phyloP scores from a whole-genome alignment of 2,329 filamentous ascomycete genomes.

The Penicillium sp. region DNA sequence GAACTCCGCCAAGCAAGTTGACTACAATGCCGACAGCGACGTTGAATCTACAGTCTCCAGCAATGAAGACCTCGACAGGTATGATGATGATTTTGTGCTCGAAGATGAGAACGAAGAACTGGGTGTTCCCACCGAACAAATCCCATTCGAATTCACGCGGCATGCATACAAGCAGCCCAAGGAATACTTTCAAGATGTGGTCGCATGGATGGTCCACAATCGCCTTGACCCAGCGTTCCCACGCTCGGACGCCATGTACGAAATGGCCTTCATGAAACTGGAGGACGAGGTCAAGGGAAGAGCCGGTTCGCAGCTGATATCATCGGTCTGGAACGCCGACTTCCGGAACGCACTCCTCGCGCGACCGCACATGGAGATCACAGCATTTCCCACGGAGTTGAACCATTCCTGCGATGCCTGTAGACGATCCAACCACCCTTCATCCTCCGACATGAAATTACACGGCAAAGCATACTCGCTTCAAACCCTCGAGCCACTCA shows the following conservation, averaged over 20 bases:
- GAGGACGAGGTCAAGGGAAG: conserved; percentile 64
- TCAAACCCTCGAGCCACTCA: conserved; percentile 59
- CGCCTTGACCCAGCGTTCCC: conserved; percentile 67
- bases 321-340: conserved; percentile 61
- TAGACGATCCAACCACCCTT: conserved; percentile 62
- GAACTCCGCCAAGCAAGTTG: conserved; percentile 3
- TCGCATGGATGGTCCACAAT: conserved; percentile 78
- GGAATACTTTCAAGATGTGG: conserved; percentile 65
- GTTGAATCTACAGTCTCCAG: conserved; percentile 24
- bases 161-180: conserved; percentile 61
- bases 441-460: conserved; percentile 59
- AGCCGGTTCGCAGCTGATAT: conserved; percentile 65
- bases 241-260: conserved; percentile 58
- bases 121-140: conserved; percentile 51
- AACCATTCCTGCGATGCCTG: conserved; percentile 61
- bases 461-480: conserved; percentile 61
- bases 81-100: conserved; percentile 60
- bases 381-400: conserved; percentile 41
- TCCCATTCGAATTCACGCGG: conserved; percentile 64
- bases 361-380: conserved; percentile 56
- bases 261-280: conserved; percentile 63
- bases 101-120: conserved; percentile 56
- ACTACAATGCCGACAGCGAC: conserved; percentile 27
- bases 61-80: conserved; percentile 48
- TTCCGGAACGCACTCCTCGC: conserved; percentile 63